Evolutionary conservation across 768 basidiomycete genomes (phyloP).

Genomic region (Phylloporus sp.): DNA sequence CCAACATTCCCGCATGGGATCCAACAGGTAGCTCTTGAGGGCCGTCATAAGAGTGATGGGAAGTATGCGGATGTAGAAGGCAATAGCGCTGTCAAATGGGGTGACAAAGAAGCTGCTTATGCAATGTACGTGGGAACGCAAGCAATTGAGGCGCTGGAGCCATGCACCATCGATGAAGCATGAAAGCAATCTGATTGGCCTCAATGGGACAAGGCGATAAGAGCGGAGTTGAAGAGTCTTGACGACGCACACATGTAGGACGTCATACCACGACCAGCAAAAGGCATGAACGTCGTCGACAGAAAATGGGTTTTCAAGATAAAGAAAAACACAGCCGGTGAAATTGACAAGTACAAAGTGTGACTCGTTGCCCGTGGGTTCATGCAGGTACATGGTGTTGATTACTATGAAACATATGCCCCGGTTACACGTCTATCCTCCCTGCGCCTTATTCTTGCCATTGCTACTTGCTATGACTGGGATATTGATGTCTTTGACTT

Average conservation of each 20-base stretch:
- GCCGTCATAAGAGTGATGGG: no score
- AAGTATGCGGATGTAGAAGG: no score
- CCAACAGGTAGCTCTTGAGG: no score
- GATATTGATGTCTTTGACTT: constrained; percentile 11
- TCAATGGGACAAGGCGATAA: not conserved
- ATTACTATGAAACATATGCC: constrained; percentile 1
- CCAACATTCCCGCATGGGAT: no score
- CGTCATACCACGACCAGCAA: not conserved
- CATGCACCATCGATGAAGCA: not conserved
- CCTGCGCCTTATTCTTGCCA: constrained; percentile 14
- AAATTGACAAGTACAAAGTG: not conserved
- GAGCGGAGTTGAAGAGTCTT: not conserved
- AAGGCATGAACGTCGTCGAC: not conserved
- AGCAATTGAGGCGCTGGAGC: no score
- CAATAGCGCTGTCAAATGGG: no score
- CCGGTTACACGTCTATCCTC: not conserved
- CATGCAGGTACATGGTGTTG: not conserved
- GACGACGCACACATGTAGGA: not conserved
- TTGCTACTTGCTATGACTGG: constrained; percentile 4
- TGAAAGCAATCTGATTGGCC: not conserved
- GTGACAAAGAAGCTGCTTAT: no score
- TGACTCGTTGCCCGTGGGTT: not conserved
- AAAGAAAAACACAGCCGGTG: not conserved
- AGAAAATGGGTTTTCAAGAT: not conserved
- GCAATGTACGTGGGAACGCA: no score